A percentile compares a stretch with the other conserved stretches of the same genome.
phyloP scores from a whole-genome alignment of 2,329 filamentous ascomycete genomes.

The Talaromyces sp. region DNA sequence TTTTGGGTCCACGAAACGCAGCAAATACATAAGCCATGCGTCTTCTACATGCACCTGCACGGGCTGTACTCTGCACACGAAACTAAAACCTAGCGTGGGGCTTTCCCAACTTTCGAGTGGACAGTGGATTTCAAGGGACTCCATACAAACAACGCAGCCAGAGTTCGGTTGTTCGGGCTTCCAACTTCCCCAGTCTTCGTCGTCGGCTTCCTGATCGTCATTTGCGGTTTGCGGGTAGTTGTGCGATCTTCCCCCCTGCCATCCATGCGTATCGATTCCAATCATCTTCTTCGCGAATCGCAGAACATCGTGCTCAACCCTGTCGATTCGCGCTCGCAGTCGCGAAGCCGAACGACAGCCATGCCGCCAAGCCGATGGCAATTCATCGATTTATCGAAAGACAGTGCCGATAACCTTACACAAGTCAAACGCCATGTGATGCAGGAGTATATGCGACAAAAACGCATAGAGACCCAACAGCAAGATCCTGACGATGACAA shows the following conservation, averaged over 20 bases:
- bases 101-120: neutral
- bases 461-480: conserved; percentile 23
- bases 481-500: conserved; percentile 15
- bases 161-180: neutral
- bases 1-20: neutral
- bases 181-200: neutral
- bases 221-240: neutral
- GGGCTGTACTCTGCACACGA: neutral
- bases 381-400: conserved; percentile 42
- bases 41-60: neutral
- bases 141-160: neutral
- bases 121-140: neutral
- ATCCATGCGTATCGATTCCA: neutral
- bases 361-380: conserved; percentile 33
- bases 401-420: conserved; percentile 38
- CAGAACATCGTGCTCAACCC: neutral
- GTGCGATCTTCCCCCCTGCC: neutral
- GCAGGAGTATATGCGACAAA: conserved; percentile 45
- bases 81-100: neutral
- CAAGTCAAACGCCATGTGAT: conserved; percentile 47
- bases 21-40: neutral
- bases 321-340: neutral
- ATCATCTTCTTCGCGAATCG: neutral
- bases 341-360: neutral
- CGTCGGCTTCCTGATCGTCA: neutral